These are phyloP conservation scores for Carex parvula DNA, from an alignment of 176 grass and related monocot genomes.

Conservation along the genomic window DNA sequence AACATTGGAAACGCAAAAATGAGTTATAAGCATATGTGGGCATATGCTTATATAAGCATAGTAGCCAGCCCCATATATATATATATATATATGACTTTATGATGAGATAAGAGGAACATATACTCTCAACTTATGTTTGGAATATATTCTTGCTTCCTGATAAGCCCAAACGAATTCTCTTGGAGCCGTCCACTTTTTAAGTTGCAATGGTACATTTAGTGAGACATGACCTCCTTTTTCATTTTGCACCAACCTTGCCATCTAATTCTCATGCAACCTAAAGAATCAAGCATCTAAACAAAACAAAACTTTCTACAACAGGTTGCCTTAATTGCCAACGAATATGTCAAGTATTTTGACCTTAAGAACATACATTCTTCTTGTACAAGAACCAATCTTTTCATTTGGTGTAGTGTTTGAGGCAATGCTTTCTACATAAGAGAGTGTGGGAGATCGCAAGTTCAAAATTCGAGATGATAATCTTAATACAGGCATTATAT, in stretches of 20 bases:
- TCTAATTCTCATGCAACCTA: not conserved
- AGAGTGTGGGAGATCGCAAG: too few relatives aligned
- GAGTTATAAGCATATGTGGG: too few relatives aligned
- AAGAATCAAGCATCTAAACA: slow-evolving; percentile 7
- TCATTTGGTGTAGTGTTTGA: too few relatives aligned
- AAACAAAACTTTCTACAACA: not conserved
- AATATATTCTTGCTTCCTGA: slow-evolving; percentile 18
- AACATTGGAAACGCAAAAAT: too few relatives aligned
- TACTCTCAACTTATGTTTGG: slow-evolving; percentile 6
- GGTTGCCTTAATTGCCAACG: not conserved
- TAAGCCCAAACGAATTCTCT: not conserved
- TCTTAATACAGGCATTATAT: too few relatives aligned
- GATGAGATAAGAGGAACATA: slow-evolving; percentile 12
- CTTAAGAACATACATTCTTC: not conserved
- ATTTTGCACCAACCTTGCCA: slow-evolving; percentile 16
- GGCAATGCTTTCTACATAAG: too few relatives aligned
- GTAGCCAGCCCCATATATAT: too few relatives aligned
- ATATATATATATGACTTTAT: not conserved
- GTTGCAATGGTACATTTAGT: not conserved
- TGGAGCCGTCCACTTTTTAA: not conserved
- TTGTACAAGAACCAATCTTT: too few relatives aligned
- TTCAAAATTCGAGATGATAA: too few relatives aligned
- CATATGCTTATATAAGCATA: too few relatives aligned
- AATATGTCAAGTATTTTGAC: not conserved
- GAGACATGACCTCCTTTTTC: not conserved